These are phyloP conservation scores for Aleurites moluccanus DNA, from an alignment of 441 rosid genomes.

Conservation along the genomic window DNA sequence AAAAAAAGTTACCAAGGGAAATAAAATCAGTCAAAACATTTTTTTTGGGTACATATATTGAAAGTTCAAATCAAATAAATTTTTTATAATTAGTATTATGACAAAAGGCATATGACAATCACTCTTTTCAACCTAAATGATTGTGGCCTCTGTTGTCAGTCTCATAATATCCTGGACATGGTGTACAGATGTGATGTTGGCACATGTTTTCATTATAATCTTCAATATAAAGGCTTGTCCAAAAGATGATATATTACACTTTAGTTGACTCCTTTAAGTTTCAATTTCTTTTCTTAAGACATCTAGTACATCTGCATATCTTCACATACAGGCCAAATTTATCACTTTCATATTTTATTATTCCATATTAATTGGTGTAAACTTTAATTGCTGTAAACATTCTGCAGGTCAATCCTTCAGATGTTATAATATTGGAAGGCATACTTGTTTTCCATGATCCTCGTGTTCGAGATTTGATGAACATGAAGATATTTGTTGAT, in stretches of 20 bases:
- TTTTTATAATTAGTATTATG: background rate
- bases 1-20: too few relatives aligned
- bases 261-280: background rate
- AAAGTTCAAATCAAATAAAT: background rate
- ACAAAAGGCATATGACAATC: background rate
- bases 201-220: background rate
- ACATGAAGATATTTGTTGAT: slow-evolving; percentile 99
- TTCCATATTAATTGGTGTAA: background rate
- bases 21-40: background rate
- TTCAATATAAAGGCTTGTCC: background rate
- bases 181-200: background rate
- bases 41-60: too few relatives aligned
- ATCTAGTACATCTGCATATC: too few relatives aligned
- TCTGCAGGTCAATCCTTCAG: slow-evolving; percentile 92
- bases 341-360: background rate
- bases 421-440: slow-evolving; percentile 96
- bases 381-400: slow-evolving; percentile 22
- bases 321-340: background rate
- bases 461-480: slow-evolving; percentile 87
- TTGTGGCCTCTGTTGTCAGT: background rate
- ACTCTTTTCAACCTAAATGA: background rate
- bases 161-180: background rate
- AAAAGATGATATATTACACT: background rate
- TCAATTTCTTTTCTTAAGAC: background rate
- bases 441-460: slow-evolving; percentile 95